Evolutionary conservation across 1,139 yeast genomes (phyloP).

Genomic region (Pichia sp.): DNA sequence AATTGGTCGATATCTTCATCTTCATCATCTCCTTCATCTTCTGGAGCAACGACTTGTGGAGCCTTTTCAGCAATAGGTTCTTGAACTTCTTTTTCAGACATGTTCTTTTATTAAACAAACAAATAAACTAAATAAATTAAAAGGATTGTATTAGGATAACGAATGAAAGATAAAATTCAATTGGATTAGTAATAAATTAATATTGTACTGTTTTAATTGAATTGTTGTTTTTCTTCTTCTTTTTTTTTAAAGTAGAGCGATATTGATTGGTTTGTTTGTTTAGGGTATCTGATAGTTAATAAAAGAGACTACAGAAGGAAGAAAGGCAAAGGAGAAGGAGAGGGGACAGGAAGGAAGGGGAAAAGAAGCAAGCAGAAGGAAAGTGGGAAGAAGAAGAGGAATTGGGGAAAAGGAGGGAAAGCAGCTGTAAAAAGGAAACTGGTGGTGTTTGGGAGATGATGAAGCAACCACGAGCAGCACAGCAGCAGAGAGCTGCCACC

Average conservation of each 20-base stretch:
- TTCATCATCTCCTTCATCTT: conserved; percentile 24
- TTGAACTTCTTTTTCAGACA: conserved; percentile 21
- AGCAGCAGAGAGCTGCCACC: too few species aligned
- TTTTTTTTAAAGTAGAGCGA: background rate
- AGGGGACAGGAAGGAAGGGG: background rate
- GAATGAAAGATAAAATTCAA: background rate
- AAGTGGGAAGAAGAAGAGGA: conserved; percentile 1
- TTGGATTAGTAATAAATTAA: background rate
- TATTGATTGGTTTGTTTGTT: background rate
- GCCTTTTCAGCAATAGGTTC: conserved; percentile 21
- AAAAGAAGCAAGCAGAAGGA: conserved; percentile 1
- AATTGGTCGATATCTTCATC: conserved; percentile 67
- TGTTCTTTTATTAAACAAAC: background rate
- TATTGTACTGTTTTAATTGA: too few species aligned
- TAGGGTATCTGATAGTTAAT: conserved; percentile 18
- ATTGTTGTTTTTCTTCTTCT: background rate
- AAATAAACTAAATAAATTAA: conserved; percentile 1
- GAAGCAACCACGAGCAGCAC: too few species aligned
- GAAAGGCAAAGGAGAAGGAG: background rate
- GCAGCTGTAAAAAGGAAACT: background rate
- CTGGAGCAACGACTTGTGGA: conserved; percentile 7
- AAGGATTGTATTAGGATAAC: background rate
- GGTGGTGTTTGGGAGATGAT: background rate
- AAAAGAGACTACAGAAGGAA: conserved; percentile 16
- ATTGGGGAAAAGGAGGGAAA: background rate